Percentiles rank a stretch among this genome's conserved stretches.
Evolutionary conservation across 345 rosid genomes (phyloP).

Genomic region (Gossypium mustelinum): DNA sequence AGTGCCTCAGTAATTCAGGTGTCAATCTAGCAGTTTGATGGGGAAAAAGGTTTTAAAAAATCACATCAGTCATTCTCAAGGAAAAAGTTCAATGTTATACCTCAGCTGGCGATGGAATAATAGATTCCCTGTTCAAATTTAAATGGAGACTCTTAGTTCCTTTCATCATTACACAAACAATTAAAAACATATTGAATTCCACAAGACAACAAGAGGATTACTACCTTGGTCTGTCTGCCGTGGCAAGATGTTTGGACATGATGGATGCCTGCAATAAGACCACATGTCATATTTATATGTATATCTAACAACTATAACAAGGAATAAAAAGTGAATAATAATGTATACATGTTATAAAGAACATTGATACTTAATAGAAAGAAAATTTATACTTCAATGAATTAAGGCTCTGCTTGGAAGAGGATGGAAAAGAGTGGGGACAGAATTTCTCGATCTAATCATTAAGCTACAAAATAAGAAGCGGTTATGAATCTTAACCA

Average conservation of each 20-base stretch:
- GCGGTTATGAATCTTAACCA: too few relatives aligned
- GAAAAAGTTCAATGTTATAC: conserved; percentile 27
- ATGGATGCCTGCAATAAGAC: conserved; percentile 70
- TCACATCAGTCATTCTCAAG: not conserved
- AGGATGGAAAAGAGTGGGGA: too few relatives aligned
- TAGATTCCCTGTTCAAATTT: conserved; percentile 54
- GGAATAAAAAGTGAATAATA: not conserved
- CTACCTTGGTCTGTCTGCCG: conserved; percentile 79
- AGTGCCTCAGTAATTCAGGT: not conserved
- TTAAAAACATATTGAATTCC: not conserved
- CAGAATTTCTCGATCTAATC: too few relatives aligned
- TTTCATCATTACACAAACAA: conserved; percentile 2
- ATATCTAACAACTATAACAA: conserved; percentile 4
- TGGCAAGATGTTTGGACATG: conserved; percentile 82
- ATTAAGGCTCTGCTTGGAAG: too few relatives aligned
- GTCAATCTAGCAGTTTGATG: not conserved
- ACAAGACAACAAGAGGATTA: conserved; percentile 2
- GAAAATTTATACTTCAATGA: not conserved
- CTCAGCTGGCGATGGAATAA: conserved; percentile 51
- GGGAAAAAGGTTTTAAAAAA: not conserved
- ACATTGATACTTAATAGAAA: not conserved
- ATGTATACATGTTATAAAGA: not conserved
- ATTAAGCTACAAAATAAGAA: too few relatives aligned
- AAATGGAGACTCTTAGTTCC: conserved; percentile 21
- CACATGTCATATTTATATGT: not conserved